These are phyloP conservation scores for sunflower (Helianthus annuus) DNA, from an alignment of 129 eudicot species.

Conservation along the genomic window DNA sequence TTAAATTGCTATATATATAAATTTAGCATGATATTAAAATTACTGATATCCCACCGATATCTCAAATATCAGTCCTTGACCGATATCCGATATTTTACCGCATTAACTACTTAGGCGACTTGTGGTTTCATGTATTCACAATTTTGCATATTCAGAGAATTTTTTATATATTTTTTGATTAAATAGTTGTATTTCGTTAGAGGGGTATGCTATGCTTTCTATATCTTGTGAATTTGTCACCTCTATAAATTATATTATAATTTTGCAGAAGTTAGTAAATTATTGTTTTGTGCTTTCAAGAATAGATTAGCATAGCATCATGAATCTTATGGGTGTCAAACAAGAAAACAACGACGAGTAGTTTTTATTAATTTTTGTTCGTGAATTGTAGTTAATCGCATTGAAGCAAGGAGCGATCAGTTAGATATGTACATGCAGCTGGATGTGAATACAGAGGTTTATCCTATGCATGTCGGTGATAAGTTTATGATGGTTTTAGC, in stretches of 20 bases:
- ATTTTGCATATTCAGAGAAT: not conserved
- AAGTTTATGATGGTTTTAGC: conserved; percentile 87
- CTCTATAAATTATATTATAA: not conserved
- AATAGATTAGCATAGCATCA: conserved; percentile 1
- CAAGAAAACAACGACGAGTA: not conserved
- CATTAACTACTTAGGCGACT: too few species aligned
- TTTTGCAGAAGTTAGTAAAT: not conserved
- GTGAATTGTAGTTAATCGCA: conserved; percentile 53
- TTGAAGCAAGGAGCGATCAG: conserved; percentile 76
- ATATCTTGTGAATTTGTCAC: not conserved
- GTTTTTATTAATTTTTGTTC: conserved; percentile 6
- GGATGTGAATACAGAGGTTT: conserved; percentile 76
- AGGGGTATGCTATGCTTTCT: not conserved
- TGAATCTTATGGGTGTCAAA: not conserved
- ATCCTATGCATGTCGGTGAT: conserved; percentile 78
- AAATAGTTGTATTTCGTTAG: not conserved
- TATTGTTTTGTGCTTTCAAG: not conserved
- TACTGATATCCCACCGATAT: too few species aligned
- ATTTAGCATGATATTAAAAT: too few species aligned
- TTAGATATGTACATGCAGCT: conserved; percentile 80
- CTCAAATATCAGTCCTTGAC: too few species aligned
- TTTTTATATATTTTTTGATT: not conserved
- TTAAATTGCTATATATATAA: too few species aligned
- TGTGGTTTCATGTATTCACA: not conserved
- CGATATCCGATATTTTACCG: too few species aligned